Percentiles rank a stretch among this genome's conserved stretches.
phyloP scores from a whole-genome alignment of 345 rosid species.

The Microthlaspi erraticum region DNA sequence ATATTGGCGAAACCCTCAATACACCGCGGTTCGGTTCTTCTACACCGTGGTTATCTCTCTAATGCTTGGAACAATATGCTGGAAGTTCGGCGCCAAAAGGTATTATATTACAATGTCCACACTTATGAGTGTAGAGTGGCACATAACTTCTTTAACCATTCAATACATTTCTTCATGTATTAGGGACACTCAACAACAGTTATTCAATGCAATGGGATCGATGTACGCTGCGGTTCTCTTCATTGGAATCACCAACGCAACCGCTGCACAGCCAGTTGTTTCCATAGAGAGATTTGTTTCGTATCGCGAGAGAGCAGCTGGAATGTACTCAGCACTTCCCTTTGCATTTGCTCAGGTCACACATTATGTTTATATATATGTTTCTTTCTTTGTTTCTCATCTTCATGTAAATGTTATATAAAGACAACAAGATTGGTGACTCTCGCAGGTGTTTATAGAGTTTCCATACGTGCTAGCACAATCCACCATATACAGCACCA shows the following conservation, averaged over 20 bases:
- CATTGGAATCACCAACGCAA: slow-evolving; percentile 88
- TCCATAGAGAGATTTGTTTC: slow-evolving; percentile 94
- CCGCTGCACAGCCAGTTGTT: slow-evolving; percentile 97
- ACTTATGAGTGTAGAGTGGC: neutral
- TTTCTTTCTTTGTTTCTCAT: neutral
- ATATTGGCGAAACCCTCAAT: slow-evolving; percentile 96
- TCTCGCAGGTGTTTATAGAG: slow-evolving; percentile 81
- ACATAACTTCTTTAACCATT: slow-evolving; percentile 7
- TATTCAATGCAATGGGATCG: slow-evolving; percentile 95
- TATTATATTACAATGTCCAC: slow-evolving; percentile 23
- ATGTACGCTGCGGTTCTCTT: slow-evolving; percentile 90
- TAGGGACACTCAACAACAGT: slow-evolving; percentile 82
- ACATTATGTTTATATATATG: slow-evolving; percentile 1
- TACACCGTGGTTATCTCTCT: slow-evolving; percentile 88
- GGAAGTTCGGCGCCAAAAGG: slow-evolving; percentile 93
- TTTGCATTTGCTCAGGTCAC: slow-evolving; percentile 95
- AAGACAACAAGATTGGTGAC: neutral
- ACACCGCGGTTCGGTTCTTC: slow-evolving; percentile 96
- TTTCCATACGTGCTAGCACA: slow-evolving; percentile 91
- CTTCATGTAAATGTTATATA: neutral
- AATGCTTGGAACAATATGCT: slow-evolving; percentile 98
- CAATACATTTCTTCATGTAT: slow-evolving; percentile 14
- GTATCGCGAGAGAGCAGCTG: slow-evolving; percentile 93
- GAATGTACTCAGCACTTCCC: slow-evolving; percentile 92
- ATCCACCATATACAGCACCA: slow-evolving; percentile 66